Evolutionary conservation across 257 asterid species (phyloP), one percentile per base, ranked within the genome.

Genomic region (Fraxinus pennsylvanica): DNA sequence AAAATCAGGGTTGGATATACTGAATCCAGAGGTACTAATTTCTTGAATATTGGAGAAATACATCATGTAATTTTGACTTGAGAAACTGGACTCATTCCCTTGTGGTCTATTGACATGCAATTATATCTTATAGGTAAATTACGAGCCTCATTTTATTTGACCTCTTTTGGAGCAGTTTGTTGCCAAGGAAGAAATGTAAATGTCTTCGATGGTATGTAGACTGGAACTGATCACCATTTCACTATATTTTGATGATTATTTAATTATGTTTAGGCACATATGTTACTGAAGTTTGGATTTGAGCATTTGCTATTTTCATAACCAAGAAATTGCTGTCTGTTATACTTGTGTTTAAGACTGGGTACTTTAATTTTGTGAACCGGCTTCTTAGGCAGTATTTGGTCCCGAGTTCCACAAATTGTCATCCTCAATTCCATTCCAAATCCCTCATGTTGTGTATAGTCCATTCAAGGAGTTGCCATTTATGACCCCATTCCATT

Each of bases 1-100:
- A 93, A 89, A 78, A 96, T 96, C 82, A 88, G 84, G 27, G 97
- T 93, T 39, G 97, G 98, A 69, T 93, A 86, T 83, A 27, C 29
- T 61, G 94, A 90, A 57, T 92, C 97, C 27, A 89, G 90, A 88
- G 98, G 99, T 95, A 86, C 75, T 72, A 73, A 67, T 29, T 47
- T 39, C 29, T 78, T 78, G 29, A 30, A 61, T n/a, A 21, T 54
- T 33, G 54, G 52, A 67, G 76, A 17, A 59, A 22, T 80, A 47
- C 35, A 15, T 35, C 47, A 3, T 12, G 25, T 52, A 47, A 25
- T 54, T 76, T 81, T 19, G 65, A 74, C 10, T 45, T 13, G 52
- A 70, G 54, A 66, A 70, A 3, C 9, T 65, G 35, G 68, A 22
- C 79, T 61, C 6, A 4, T 8, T 59, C 67, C 68, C 10, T 47